A percentile compares a stretch with the other conserved stretches of the same genome.
These are phyloP conservation scores for Filobasidium wieringae DNA, from an alignment of 768 basidiomycete species.

Conservation along the genomic window DNA sequence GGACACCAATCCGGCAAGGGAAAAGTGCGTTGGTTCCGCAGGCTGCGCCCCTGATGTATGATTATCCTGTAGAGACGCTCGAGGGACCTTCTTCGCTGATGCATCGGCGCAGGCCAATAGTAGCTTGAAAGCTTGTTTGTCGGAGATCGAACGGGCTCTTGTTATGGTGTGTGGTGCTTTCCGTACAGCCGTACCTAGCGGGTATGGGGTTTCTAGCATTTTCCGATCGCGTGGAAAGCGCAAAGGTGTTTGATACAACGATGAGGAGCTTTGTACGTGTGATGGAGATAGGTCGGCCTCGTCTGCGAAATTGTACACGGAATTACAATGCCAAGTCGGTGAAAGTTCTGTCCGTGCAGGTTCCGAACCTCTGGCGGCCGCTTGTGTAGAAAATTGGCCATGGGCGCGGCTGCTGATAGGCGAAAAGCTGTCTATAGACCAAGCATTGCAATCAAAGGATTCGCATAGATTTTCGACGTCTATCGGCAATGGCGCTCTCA, in stretches of 20 bases:
- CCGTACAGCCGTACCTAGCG: neutral
- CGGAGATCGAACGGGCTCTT: neutral
- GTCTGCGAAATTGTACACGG: neutral
- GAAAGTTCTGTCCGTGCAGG: no score
- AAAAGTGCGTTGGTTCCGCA: no score
- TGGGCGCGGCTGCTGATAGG: neutral
- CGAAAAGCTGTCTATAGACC: neutral
- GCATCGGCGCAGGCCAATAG: neutral
- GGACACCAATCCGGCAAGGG: no score
- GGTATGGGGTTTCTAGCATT: neutral
- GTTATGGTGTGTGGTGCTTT: neutral
- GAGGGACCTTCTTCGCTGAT: neutral
- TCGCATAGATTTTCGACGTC: neutral
- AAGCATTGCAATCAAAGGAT: neutral
- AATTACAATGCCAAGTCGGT: neutral
- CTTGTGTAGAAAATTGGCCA: neutral
- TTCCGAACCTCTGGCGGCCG: neutral
- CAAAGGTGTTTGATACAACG: neutral
- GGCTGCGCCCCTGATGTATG: no score
- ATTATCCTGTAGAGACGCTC: no score
- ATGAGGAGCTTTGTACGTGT: neutral
- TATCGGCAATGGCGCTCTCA: neutral
- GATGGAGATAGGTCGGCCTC: neutral
- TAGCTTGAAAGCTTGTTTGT: neutral
- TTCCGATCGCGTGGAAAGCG: neutral